A percentile compares a stretch with the other conserved stretches of the same genome.
These are phyloP conservation scores for Emmonsiellopsis sp. DNA, from an alignment of 2,329 filamentous ascomycete genomes.

Conservation along the genomic window DNA sequence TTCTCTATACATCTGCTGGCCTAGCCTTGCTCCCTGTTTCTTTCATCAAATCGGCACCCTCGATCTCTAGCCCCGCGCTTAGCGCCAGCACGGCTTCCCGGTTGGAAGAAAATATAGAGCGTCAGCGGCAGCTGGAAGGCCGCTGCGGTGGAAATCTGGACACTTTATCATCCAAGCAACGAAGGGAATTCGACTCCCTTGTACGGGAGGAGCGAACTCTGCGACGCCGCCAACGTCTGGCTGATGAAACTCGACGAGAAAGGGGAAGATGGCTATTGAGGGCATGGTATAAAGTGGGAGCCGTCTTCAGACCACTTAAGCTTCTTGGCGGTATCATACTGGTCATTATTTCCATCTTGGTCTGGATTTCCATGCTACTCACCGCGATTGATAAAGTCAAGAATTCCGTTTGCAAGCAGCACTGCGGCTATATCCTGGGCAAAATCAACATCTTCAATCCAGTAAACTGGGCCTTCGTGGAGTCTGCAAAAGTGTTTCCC, in stretches of 20 bases:
- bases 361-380: constrained; percentile 89
- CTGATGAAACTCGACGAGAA: constrained; percentile 67
- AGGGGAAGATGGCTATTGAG: constrained; percentile 64
- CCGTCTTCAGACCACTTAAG: constrained; percentile 79
- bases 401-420: constrained; percentile 83
- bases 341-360: constrained; percentile 60
- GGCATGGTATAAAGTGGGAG: constrained; percentile 69
- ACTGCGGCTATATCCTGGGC: constrained; percentile 85
- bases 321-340: constrained; percentile 74
- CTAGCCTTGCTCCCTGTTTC: constrained; percentile 81
- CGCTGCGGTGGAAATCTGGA: constrained; percentile 68
- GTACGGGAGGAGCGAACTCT: constrained; percentile 86
- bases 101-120: constrained; percentile 78
- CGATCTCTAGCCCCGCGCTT: constrained; percentile 71
- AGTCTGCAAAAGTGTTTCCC: constrained; percentile 74
- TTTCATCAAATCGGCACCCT: constrained; percentile 84
- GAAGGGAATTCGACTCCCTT: constrained; percentile 77
- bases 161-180: constrained; percentile 72
- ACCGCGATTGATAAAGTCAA: constrained; percentile 93
- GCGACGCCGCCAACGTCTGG: constrained; percentile 77
- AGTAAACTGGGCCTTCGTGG: constrained; percentile 79
- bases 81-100: constrained; percentile 68
- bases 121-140: constrained; percentile 82
- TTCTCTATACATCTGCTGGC: constrained; percentile 79
- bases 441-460: constrained; percentile 90